A percentile compares a stretch with the other conserved stretches of the same genome.
Evolutionary conservation across 1,139 yeast genomes (phyloP).

Genomic region (Taiozyma onychis): DNA sequence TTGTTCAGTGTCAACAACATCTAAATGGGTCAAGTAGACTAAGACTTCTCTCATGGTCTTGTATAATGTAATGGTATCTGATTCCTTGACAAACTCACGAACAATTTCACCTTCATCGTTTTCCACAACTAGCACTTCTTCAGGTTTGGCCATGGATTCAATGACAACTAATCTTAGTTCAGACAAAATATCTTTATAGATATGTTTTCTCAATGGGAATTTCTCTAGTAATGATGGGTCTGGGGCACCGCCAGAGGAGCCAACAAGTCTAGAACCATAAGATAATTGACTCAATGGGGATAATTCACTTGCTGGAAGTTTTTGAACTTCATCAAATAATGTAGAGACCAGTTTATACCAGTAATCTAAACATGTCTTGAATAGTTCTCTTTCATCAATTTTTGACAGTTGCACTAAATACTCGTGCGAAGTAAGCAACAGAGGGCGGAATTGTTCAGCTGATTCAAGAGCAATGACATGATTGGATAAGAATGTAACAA

Average conservation of each 20-base stretch:
- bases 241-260: constrained; percentile 71
- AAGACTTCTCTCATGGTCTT: constrained; percentile 94
- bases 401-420: constrained; percentile 82
- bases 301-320: constrained; percentile 63
- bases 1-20: constrained; percentile 88
- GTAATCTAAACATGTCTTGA: constrained; percentile 91
- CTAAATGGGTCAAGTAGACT: constrained; percentile 91
- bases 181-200: constrained; percentile 68
- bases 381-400: constrained; percentile 92
- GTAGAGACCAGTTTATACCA: constrained; percentile 84
- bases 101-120: constrained; percentile 99
- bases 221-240: constrained; percentile 74
- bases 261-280: constrained; percentile 44
- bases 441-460: constrained; percentile 49
- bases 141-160: constrained; percentile 98
- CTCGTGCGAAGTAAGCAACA: constrained; percentile 66
- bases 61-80: constrained; percentile 92
- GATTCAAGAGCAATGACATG: constrained; percentile 74
- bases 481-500: constrained; percentile 75
- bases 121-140: constrained; percentile 93
- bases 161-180: constrained; percentile 84
- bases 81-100: constrained; percentile 93
- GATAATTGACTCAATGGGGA: constrained; percentile 73
- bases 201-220: constrained; percentile 81
- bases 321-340: constrained; percentile 80